Conservation (phyloP, 192 early-diverging fungal genomes). For the Coemansia sp. region DNA sequence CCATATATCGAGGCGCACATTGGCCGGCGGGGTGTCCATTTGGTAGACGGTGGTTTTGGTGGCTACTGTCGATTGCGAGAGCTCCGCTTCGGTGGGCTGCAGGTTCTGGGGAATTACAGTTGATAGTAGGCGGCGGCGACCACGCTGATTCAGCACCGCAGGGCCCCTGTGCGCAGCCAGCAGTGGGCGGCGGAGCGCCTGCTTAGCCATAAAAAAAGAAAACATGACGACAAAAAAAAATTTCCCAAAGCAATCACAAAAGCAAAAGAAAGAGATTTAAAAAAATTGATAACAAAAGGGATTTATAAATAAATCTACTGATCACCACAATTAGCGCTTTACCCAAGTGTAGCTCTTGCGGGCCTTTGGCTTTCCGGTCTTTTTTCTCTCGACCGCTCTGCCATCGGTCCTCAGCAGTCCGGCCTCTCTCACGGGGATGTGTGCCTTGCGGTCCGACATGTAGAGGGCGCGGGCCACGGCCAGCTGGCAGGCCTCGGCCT, state of each 20-base stretch:
- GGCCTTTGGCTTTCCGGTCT: slow-evolving; percentile 93
- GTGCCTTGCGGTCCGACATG: slow-evolving; percentile 61
- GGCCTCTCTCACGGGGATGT: slow-evolving; percentile 58
- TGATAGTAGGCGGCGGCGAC: too few species aligned
- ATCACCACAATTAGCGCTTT: slow-evolving; percentile 48
- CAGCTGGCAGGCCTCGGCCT: slow-evolving; percentile 82
- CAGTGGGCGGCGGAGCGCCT: background rate
- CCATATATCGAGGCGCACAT: slow-evolving; percentile 33
- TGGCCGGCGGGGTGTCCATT: slow-evolving; percentile 1
- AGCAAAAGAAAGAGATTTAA: background rate
- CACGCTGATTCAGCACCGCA: too few species aligned
- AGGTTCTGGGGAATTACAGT: slow-evolving; percentile 15
- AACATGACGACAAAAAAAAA: background rate
- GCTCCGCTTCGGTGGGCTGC: slow-evolving; percentile 15
- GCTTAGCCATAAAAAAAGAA: background rate
- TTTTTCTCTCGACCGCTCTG: slow-evolving; percentile 92
- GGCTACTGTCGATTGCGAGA: background rate
- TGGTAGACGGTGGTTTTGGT: slow-evolving; percentile 6
- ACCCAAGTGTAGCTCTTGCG: slow-evolving; percentile 87
- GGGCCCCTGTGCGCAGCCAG: too few species aligned
- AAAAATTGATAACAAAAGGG: background rate
- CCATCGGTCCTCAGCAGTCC: slow-evolving; percentile 62
- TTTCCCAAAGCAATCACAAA: too few species aligned
- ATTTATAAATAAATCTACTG: background rate
- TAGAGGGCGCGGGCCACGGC: slow-evolving; percentile 73